Conservation (phyloP, 345 rosid genomes). For the Corchorus capsularis region DNA sequence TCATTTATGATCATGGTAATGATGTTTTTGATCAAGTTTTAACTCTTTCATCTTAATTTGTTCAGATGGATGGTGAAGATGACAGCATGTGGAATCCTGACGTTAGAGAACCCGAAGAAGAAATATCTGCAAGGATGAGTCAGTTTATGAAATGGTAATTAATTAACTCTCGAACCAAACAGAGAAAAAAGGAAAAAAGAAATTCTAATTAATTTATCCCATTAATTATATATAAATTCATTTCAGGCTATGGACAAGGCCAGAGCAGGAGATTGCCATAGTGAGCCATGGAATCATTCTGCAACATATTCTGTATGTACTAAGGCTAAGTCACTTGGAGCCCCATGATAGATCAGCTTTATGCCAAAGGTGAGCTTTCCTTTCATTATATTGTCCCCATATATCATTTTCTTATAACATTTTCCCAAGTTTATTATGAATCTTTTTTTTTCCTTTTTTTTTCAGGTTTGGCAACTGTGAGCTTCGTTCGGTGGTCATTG, state of each 20-base stretch:
- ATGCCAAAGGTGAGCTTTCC: constrained; percentile 36
- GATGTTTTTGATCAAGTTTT: too few relatives aligned
- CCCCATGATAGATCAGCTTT: constrained; percentile 25
- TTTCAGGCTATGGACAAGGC: constrained; percentile 69
- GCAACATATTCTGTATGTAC: constrained; percentile 46
- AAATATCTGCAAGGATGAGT: constrained; percentile 61
- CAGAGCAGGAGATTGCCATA: constrained; percentile 80
- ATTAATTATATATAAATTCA: too few relatives aligned
- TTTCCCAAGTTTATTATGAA: too few relatives aligned
- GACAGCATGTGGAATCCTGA: constrained; percentile 62
- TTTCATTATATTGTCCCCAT: neutral
- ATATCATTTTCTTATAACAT: too few relatives aligned
- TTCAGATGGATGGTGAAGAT: constrained; percentile 73
- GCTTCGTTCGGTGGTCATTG: constrained; percentile 49
- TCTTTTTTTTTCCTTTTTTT: neutral
- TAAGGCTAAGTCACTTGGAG: constrained; percentile 45
- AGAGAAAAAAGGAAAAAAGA: neutral
- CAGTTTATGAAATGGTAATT: constrained; percentile 62
- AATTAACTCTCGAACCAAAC: neutral
- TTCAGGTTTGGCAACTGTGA: constrained; percentile 64
- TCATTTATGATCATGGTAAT: neutral
- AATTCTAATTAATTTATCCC: neutral
- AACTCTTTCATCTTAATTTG: neutral
- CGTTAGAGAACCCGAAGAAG: constrained; percentile 56
- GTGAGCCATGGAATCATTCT: constrained; percentile 77